These are phyloP conservation scores for Penicillium canariense DNA, from an alignment of 495 filamentous ascomycete species.

Conservation along the genomic window DNA sequence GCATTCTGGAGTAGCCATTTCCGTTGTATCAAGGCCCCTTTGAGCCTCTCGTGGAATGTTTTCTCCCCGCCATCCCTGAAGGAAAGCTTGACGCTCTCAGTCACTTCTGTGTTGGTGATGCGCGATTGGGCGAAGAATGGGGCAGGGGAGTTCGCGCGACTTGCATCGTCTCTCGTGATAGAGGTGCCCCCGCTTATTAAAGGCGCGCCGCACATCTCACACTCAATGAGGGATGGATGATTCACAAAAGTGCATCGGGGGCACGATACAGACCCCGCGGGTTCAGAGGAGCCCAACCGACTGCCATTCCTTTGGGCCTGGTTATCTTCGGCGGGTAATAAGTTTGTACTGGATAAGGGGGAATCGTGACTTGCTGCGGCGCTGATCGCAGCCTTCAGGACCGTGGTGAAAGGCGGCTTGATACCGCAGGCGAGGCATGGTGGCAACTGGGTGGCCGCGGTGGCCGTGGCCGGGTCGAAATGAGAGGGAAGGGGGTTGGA, in stretches of 20 bases:
- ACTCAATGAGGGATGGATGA: constrained; percentile 79
- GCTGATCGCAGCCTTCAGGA: constrained; percentile 81
- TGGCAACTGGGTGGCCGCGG: constrained; percentile 69
- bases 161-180: constrained; percentile 1
- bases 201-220: constrained; percentile 88
- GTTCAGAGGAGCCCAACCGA: not conserved
- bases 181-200: constrained; percentile 41
- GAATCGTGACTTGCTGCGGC: constrained; percentile 56
- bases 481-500: constrained; percentile 94
- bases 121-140: constrained; percentile 51
- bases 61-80: constrained; percentile 89
- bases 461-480: constrained; percentile 80
- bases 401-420: constrained; percentile 75
- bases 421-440: constrained; percentile 94
- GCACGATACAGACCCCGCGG: constrained; percentile 48
- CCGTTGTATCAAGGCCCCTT: constrained; percentile 80
- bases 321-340: constrained; percentile 14
- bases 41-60: constrained; percentile 85
- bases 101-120: constrained; percentile 51
- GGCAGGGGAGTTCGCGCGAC: constrained; percentile 72
- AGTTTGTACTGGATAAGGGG: constrained; percentile 18
- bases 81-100: constrained; percentile 83
- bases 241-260: constrained; percentile 94
- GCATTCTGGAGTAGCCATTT: constrained; percentile 96
- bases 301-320: constrained; percentile 7